Base-by-base conservation (phyloP, 73 alveolate genomes). In the Blepharisma japonicum region DNA sequence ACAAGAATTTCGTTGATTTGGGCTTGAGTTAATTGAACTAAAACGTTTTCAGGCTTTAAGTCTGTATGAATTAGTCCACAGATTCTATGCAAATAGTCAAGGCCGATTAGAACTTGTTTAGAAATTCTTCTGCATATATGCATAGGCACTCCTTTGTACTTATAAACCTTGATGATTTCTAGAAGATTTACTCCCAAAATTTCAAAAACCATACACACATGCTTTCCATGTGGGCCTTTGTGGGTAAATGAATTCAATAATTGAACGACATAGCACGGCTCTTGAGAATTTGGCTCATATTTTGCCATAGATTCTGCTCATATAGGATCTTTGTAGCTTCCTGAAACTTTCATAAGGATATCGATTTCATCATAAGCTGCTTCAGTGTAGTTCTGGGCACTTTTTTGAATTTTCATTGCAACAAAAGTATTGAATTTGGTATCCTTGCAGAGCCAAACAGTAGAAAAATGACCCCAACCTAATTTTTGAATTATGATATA, bases 311-410 rank as follows among this genome's bases (percentile, higher is more conserved):
- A 61, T 25, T 61, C 23, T 61, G 2, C 50, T 96, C 98, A 94
- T 68, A 91, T 98, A 85, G 88, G 84, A 83, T 90, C 89, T 74
- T 78, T 79, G 82, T 92, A 78, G 85, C 83, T 92, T 27, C 89
- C 78, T 7, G 95, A 95, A 6, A 95, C 98, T 88, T 97, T 93
- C 55, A 94, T 92, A 6, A 97, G 90, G 66, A 95, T 95, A 86
- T 94, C 98, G 18, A 97, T 98, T 86, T 97, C 99, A 80, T 97
- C 99, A 81, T 95, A 97, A 11, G 99, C 99, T 39, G 99, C 99
- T 78, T 92, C 99, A 18, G 96, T 80, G 80, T 96, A 97, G 78
- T 97, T 97, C 45, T 93, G 93, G n/a, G 99, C 98, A 83, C 98
- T 93, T 89, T 97, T 96, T 83, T 97, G 96, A 47, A 97, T 92